Evolutionary conservation across 306 rosid species (phyloP), one percentile per base, ranked within the genome.

Genomic region (Cercis canadensis): DNA sequence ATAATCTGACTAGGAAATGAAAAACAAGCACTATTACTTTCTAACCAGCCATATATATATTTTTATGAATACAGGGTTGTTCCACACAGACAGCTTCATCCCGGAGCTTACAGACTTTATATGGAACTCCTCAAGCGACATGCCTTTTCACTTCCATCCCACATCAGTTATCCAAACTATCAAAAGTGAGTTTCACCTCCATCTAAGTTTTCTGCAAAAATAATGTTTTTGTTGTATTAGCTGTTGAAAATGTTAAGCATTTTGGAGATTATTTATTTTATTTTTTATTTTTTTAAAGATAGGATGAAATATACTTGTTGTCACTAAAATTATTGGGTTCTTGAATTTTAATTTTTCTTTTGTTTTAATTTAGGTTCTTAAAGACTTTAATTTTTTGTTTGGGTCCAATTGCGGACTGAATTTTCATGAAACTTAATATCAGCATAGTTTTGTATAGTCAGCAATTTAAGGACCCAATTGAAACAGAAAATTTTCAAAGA

Each of bases 81-180:
- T 72, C 94, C 94, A 12, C 57, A 82, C 69, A 87, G 98, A 60
- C 75, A 72, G 64, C 73, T 80, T 21, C 88, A 82, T 39, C 95
- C 97, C 45, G 73, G 78, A 31, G 94, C 96, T 9, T 89, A 86
- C 77, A 83, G 87, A 70, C 91, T 94, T 75, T 90, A 88, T 70
- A 49, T 94, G 95, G 88, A 87, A 72, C 90, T 94, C 44, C 84
- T 94, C 60, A 91, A 76, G 83, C 80, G 78, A 77, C 78, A 87
- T 57, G 73, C 74, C 12, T 63, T 81, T 39, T 63, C 57, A 53
- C 86, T 85, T 72, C 33, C 78, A 11, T 79, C 78, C 65, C 88
- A 72, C 65, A 67, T 85, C 62, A 15, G 31, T 62, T 88, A 86
- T 72, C 87, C 84, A 11, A 73, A 76, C 80, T 75, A 80, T 65